Conservation (phyloP, 1,284 basidiomycete genomes). For the Cutaneotrichosporon daszewskae region DNA sequence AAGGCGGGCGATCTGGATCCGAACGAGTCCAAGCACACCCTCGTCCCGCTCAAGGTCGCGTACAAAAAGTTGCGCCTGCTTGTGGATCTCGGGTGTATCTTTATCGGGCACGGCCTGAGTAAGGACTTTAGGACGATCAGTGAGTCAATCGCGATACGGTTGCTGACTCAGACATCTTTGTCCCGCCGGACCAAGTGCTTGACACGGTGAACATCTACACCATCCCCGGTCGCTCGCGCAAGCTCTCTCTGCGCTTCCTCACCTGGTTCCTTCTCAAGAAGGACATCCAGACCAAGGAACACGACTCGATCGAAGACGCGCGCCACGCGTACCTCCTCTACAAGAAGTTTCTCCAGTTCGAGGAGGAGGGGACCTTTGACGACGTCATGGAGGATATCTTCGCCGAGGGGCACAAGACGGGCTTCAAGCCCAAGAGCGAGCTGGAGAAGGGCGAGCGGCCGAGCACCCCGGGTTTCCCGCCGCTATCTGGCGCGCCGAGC, state of each 20-base stretch:
- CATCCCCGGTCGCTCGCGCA: constrained; percentile 69
- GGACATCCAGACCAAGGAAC: constrained; percentile 86
- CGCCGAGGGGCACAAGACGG: constrained; percentile 49
- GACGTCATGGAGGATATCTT: constrained; percentile 73
- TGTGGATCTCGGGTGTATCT: constrained; percentile 91
- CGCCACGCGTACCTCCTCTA: constrained; percentile 80
- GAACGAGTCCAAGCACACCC: constrained; percentile 70
- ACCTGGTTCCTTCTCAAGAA: constrained; percentile 87
- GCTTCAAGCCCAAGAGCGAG: constrained; percentile 16
- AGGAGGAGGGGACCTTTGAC: constrained; percentile 72
- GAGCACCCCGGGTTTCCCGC: neutral
- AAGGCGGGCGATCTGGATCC: constrained; percentile 90
- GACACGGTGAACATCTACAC: constrained; percentile 97
- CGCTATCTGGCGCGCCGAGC: neutral
- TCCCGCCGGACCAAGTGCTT: constrained; percentile 89
- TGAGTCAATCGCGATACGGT: constrained; percentile 49
- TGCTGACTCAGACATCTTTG: constrained; percentile 70
- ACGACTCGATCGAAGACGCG: constrained; percentile 97
- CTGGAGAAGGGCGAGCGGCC: constrained; percentile 6
- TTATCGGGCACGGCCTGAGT: constrained; percentile 97
- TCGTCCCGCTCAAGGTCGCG: constrained; percentile 90
- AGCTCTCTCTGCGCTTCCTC: constrained; percentile 87
- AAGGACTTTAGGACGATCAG: constrained; percentile 99
- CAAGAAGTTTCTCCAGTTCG: constrained; percentile 72
- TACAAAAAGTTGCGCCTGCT: constrained; percentile 96